A percentile compares a stretch with the other conserved stretches of the same genome.
Conservation (phyloP, 306 rosid species). For the Acacia crassicarpa region DNA sequence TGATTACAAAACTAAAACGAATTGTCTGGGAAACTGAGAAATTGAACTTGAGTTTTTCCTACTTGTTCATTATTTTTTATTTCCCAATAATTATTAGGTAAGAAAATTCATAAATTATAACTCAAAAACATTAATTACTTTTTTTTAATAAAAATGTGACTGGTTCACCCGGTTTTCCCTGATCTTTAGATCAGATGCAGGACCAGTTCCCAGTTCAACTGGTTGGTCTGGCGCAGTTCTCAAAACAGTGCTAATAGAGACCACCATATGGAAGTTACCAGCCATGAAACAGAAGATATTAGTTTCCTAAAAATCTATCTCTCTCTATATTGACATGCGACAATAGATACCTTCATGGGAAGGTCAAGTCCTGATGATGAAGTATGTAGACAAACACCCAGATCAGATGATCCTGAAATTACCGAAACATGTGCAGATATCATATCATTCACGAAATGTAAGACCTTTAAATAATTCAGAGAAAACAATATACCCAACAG, state of each 20-base stretch:
- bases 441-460: slow-evolving; percentile 9
- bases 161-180: neutral
- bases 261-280: neutral
- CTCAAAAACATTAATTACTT: neutral
- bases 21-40: neutral
- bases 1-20: neutral
- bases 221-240: neutral
- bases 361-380: slow-evolving; percentile 98
- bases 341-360: slow-evolving; percentile 87
- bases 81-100: neutral
- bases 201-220: neutral
- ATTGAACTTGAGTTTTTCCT: neutral
- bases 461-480: neutral
- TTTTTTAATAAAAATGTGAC: neutral
- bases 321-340: neutral
- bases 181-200: neutral
- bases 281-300: neutral
- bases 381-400: slow-evolving; percentile 94
- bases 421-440: slow-evolving; percentile 22
- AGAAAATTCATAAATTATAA: too few relatives aligned
- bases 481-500: slow-evolving; percentile 67
- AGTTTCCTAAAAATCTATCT: neutral
- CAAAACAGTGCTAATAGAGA: neutral
- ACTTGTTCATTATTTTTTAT: neutral
- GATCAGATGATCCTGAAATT: slow-evolving; percentile 85